Evolutionary conservation across 331 rosid species (phyloP), one percentile per base, ranked within the genome.

Genomic region (Ulmus americana): DNA sequence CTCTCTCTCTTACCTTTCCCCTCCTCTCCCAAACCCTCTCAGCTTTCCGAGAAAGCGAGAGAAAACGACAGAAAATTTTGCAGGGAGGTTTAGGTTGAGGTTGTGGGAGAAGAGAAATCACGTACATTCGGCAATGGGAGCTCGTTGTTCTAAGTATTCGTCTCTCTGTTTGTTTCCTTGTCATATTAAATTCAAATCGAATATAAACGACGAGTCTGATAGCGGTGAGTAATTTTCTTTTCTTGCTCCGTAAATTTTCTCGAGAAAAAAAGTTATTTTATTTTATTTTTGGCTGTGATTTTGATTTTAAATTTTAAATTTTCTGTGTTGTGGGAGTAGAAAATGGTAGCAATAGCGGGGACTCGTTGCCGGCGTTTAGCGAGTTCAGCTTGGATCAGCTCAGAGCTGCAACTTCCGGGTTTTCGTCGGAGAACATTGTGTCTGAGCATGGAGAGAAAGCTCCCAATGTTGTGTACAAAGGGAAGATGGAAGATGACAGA

Each of bases 361-460:
- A 85, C 55, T 39, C 64, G 55, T 81, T 81, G 55, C 85, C 78
- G 71, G 95, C 79, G 63, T 90, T 90, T 73, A 71, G 65, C n/a
- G 97, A 94, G 81, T 94, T 77, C 54, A 94, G 70, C 74, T 81
- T 90, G 76, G 90, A 87, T 77, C 92, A 90, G 61, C 80, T 94
- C 6, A 84, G 81, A 50, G 71, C 78, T 48, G 97, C 97, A 42
- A 90, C 99, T 53, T 81, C 81, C 7, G 99, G 90, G 18, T 94
- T 94, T 68, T 94, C 92, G 76, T 65, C 90, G 3, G 96, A 90
- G 66, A 84, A 82, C 82, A 85, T 94, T 56, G 99, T 94, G 7
- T 94, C 99, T n/a, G 99, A 94, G 75, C 99, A 94, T 47, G 99
- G 99, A 1, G 99, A 90, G 82, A 94, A 87, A 70, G 99, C 99